Base-by-base conservation (phyloP, 2,329 filamentous ascomycete species). In the Aspergillus oerlinghausenensis region DNA sequence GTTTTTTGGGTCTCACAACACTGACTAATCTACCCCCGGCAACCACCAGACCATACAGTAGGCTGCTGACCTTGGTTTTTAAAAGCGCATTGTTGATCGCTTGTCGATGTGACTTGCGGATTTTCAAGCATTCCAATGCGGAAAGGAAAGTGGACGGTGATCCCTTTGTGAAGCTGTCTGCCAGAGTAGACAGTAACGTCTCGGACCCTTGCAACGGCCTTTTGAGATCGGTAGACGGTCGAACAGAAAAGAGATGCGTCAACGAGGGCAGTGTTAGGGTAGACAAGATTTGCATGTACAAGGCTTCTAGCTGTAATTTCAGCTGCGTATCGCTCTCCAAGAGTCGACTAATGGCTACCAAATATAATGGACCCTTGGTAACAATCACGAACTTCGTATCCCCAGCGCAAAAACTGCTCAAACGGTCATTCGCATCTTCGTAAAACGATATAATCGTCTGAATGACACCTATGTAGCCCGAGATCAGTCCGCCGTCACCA, bases 371-470 rank as follows among this genome's bases (percentile, higher is more conserved):
- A 0, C 92, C 93, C 70, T 92, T 88, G 3, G 88, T 90, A 51
- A 88, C 79, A 59, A 99, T 84, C 26, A 96, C 90, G 65, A 99
- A 97, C 57, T 89, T 87, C 26, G 90, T 87, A 53, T 86, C 84
- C 14, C 89, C 92, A n/a, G 94, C 92, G 2, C 88, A 91, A 70
- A 99, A 99, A 14, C 88, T 88, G 62, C 85, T 84, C 10, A 99
- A 80, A 0, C 84, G 84, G 69, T 96, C 90, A 55, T 88, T 83
- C 8, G 88, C 84, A 49, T 87, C 87, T 70, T 96, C 88, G 69
- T 95, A 97, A 71, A 97, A 97, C 1, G 94, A 97, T 60, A 99
- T 96, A 65, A 99, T 93, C 47, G 94, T 99, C 72, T 97, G 94
- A 1, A 97, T 88, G 19, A 99, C 88, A 43, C 94, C 94, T 71